Base-by-base conservation (phyloP, 108 stramenopile species). In the Nannochloropsis salina region DNA sequence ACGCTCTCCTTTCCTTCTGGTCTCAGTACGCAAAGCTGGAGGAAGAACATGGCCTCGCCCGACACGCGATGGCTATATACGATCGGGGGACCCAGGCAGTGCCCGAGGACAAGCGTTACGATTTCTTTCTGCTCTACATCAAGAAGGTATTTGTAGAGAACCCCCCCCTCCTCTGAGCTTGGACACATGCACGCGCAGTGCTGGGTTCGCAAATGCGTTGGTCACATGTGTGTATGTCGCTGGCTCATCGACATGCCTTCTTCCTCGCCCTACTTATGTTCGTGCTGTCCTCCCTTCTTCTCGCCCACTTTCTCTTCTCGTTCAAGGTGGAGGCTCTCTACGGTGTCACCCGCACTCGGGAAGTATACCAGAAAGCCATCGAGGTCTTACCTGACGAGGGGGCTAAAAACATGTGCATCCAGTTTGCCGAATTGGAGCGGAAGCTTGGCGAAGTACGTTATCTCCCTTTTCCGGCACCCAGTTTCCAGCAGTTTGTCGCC, bases 291-390 rank as follows among this genome's bases (percentile, higher is more conserved):
- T 11, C 83, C 21, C 83, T 43, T 83, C 11, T 40, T 40, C 8
- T 18, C 41, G 8, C 3, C 42, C 83, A 3, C 11, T n/a, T 42
- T 15, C 18, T 42, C 43, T 47, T 61, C 12, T 5, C 9, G 20
- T 9, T 22, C 3, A 51, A 84, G 84, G 95, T 96, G 41, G 93
- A 93, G 81, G 90, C 93, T 85, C 94, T 94, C 87, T 91, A 94
- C 83, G 99, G 99, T 31, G 91, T 95, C 31, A 93, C 95, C 22
- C 94, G 94, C 41, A 93, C 97, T 10, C 92, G 99, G 40, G 92
- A 93, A 43, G 94, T 98, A 42, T 98, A 95, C 86, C 95, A 99
- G 89, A 89, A 92, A 44, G 99, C 97, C 21, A 94, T 98, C 45
- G 93, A 93, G 43, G 93, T 92, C 45, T 89, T 97, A 9, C 80